Evolutionary conservation across 1,139 yeast genomes (phyloP), one percentile per base, ranked within the genome.

Genomic region (Sugiyamaella castrensis): DNA sequence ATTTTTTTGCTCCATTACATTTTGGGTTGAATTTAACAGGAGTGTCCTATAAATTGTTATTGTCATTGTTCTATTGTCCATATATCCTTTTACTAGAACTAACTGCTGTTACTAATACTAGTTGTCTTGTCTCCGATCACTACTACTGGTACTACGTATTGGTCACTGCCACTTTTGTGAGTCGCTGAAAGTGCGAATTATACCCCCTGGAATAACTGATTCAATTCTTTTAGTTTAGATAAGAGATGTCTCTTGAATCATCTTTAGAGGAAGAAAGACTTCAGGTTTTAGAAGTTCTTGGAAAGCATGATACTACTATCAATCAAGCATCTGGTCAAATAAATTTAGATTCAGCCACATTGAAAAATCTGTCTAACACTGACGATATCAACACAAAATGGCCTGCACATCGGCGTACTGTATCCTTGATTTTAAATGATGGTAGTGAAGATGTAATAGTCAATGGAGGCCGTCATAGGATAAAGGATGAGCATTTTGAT

Each of bases 251-350:
- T 5, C 56, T 75, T 28, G 77, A 73, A 56, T 70, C 74, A 19
- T 76, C 77, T 8, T 54, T 74, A 30, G 77, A 74, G 49, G 77
- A 73, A 47, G 78, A 75, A 53, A 66, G 75, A 39, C 61, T 63
- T 27, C 66, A 68, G 39, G 70, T 74, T 46, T 60, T 73, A 15
- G 67, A 67, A 49, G 62, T 68, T 24, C 60, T 72, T 43, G 72
- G 68, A 27, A 38, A 51, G 6, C 28, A 29, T 9, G 46, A 37
- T 28, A 19, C 37, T 28, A 24, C 12, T 15, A 27, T 27, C 37
- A 19, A 40, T 35, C 4, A n/a, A 13, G 5, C 37, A 4, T 35
- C 37, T 13, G 11, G 24, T 35, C 37, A 35, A 9, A 35, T 35
- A 4, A 11, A 13, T 16, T 12, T 31, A 9, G 42, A 47, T 36